These are phyloP conservation scores for Uncinocarpus reesii DNA, from an alignment of 2,329 filamentous ascomycete genomes.

Conservation along the genomic window DNA sequence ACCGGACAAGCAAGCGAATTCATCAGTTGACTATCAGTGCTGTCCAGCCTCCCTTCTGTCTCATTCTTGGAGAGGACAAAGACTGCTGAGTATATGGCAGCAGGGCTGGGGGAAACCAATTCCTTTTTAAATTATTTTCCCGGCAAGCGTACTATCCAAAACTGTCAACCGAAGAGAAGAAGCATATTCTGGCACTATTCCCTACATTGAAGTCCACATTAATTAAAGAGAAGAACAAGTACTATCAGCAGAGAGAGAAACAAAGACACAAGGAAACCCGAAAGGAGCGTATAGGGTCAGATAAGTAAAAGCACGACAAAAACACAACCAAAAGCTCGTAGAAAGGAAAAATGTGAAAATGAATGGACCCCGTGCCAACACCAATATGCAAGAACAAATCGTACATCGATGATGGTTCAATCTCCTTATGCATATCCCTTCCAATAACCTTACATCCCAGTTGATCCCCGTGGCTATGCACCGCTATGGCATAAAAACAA, in stretches of 20 bases:
- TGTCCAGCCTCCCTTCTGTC: too few species aligned
- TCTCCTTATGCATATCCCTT: conserved; percentile 1
- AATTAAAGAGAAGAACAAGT: too few species aligned
- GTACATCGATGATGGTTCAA: conserved; percentile 2
- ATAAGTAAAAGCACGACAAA: neutral
- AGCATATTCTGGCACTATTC: too few species aligned
- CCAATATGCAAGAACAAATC: conserved; percentile 6
- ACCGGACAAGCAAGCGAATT: too few species aligned
- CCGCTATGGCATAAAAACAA: conserved; percentile 5
- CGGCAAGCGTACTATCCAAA: too few species aligned
- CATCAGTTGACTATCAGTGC: too few species aligned
- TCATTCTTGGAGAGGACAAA: too few species aligned
- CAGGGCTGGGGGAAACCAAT: too few species aligned
- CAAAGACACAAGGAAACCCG: neutral
- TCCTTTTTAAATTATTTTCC: too few species aligned
- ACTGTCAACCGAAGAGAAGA: too few species aligned
- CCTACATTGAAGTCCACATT: too few species aligned
- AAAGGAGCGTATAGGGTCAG: conserved; percentile 7
- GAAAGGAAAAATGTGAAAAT: conserved; percentile 6
- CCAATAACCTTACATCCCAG: conserved; percentile 10
- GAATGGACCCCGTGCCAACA: conserved; percentile 11
- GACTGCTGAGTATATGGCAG: too few species aligned
- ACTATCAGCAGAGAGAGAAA: neutral
- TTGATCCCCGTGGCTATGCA: conserved; percentile 8
- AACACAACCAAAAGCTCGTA: neutral